phyloP scores from a whole-genome alignment of 257 asterid species.

The Ilex asprella region DNA sequence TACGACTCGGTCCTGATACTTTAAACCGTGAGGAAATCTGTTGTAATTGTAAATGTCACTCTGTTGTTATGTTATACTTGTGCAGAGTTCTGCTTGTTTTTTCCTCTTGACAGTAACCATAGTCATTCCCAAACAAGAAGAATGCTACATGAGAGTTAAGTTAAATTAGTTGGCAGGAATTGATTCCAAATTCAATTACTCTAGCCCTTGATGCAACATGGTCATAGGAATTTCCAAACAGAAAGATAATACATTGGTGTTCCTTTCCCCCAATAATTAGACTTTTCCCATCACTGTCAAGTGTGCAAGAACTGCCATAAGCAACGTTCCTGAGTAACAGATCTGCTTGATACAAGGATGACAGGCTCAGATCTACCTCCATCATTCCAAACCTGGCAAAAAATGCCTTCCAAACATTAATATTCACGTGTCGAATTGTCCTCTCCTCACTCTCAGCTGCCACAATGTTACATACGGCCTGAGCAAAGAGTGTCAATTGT shows the following conservation, averaged over 20 bases:
- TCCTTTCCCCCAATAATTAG: not conserved
- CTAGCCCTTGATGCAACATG: too few species aligned
- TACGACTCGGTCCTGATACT: too few species aligned
- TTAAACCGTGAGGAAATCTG: too few species aligned
- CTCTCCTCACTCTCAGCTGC: constrained; percentile 26
- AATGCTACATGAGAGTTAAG: too few species aligned
- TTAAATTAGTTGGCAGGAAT: too few species aligned
- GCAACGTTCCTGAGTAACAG: not conserved
- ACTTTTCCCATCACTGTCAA: not conserved
- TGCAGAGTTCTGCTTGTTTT: too few species aligned
- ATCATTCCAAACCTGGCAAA: not conserved
- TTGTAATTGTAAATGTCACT: too few species aligned
- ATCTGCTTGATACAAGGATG: not conserved
- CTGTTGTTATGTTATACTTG: too few species aligned
- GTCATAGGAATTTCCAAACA: not conserved
- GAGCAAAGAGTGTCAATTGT: constrained; percentile 16
- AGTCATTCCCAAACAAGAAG: too few species aligned
- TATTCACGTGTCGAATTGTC: not conserved
- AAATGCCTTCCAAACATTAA: not conserved
- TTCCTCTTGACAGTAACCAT: too few species aligned
- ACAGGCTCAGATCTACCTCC: not conserved
- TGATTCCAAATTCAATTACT: too few species aligned
- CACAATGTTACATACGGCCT: constrained; percentile 18
- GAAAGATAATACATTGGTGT: not conserved
- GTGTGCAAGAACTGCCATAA: constrained; percentile 2